These are phyloP conservation scores for Melanomma pulvis-pyrius DNA, from an alignment of 495 filamentous ascomycete species.

Conservation along the genomic window DNA sequence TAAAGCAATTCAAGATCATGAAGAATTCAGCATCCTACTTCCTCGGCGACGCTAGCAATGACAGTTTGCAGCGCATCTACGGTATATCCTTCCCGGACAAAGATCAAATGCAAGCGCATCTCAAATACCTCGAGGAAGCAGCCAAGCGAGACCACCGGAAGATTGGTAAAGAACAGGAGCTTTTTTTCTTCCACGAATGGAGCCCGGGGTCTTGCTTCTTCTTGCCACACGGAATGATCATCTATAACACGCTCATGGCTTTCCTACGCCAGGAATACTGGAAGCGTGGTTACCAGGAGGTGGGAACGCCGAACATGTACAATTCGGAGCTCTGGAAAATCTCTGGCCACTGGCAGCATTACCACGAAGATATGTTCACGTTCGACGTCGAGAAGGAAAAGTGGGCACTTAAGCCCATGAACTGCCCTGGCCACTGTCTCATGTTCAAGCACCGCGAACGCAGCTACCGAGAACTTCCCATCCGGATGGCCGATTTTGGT, in stretches of 20 bases:
- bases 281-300: constrained; percentile 91
- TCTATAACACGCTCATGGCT: constrained; percentile 82
- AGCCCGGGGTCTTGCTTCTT: constrained; percentile 94
- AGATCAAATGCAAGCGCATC: constrained; percentile 84
- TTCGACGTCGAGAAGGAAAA: constrained; percentile 88
- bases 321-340: constrained; percentile 88
- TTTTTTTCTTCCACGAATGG: constrained; percentile 93
- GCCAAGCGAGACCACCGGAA: constrained; percentile 91
- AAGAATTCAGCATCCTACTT: constrained; percentile 97
- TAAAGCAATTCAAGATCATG: constrained; percentile 93
- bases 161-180: constrained; percentile 90
- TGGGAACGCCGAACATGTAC: constrained; percentile 95
- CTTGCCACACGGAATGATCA: constrained; percentile 86
- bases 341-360: constrained; percentile 93
- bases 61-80: constrained; percentile 93
- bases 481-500: constrained; percentile 92
- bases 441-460: constrained; percentile 77
- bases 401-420: constrained; percentile 94
- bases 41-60: constrained; percentile 88
- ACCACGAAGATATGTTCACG: constrained; percentile 96
- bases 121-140: constrained; percentile 92
- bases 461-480: constrained; percentile 85
- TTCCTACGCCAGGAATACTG: constrained; percentile 87
- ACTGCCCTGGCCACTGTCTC: constrained; percentile 86
- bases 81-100: constrained; percentile 98